These are phyloP conservation scores for Candida buenavistaensis DNA, from an alignment of 1,139 yeast genomes.

Conservation along the genomic window DNA sequence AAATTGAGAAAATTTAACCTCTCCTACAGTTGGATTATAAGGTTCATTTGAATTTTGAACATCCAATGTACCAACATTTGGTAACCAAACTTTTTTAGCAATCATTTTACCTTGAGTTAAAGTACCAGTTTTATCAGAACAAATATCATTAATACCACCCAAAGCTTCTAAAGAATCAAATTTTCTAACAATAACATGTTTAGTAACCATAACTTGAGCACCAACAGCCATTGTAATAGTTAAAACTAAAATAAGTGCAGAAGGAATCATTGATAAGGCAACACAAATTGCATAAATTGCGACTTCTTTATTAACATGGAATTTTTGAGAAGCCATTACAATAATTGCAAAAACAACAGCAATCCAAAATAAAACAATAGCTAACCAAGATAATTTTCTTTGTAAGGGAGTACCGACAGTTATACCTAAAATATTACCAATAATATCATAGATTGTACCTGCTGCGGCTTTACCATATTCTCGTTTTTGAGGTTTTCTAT, in stretches of 20 bases:
- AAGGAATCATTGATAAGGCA: constrained; percentile 82
- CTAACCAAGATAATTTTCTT: constrained; percentile 66
- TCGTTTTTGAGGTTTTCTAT: constrained; percentile 23
- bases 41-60: constrained; percentile 67
- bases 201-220: constrained; percentile 71
- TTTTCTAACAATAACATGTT: constrained; percentile 74
- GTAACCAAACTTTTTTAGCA: constrained; percentile 72
- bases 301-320: constrained; percentile 65
- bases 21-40: constrained; percentile 71
- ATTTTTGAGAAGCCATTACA: constrained; percentile 77
- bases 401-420: constrained; percentile 78
- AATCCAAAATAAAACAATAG: constrained; percentile 63
- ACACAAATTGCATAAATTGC: constrained; percentile 87
- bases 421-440: constrained; percentile 73
- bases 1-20: constrained; percentile 38
- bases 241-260: constrained; percentile 75
- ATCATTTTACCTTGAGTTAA: constrained; percentile 81
- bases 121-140: constrained; percentile 57
- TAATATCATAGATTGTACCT: constrained; percentile 38
- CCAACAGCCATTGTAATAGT: constrained; percentile 91
- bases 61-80: constrained; percentile 64
- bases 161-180: constrained; percentile 78
- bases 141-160: constrained; percentile 78
- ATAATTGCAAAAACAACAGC: constrained; percentile 78
- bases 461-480: constrained; percentile 48